Conservation (phyloP, 108 stramenopile species). For the Epithemia pelagica region DNA sequence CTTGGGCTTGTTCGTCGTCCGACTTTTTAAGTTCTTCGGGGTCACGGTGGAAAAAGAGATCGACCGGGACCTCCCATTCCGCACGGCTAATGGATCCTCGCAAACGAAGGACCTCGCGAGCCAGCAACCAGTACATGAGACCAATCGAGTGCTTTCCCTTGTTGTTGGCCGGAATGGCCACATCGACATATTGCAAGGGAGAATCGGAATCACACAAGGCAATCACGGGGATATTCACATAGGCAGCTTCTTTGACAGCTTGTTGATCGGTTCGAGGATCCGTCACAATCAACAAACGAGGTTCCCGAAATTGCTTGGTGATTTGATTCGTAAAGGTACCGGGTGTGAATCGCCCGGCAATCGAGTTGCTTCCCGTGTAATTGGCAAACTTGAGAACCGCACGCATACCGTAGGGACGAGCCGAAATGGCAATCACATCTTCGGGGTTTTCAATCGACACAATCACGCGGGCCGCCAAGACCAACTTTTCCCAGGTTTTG, state of each 20-base stretch:
- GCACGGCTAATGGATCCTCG: slow-evolving; percentile 92
- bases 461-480: slow-evolving; percentile 99
- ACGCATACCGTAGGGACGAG: slow-evolving; percentile 99
- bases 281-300: slow-evolving; percentile 97
- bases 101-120: slow-evolving; percentile 96
- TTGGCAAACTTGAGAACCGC: slow-evolving; percentile 99
- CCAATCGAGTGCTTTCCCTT: slow-evolving; percentile 99
- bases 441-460: slow-evolving; percentile 99
- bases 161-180: slow-evolving; percentile 99
- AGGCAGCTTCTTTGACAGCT: slow-evolving; percentile 94
- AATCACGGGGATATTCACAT: slow-evolving; percentile 98
- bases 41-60: slow-evolving; percentile 99
- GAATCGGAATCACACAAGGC: slow-evolving; percentile 99
- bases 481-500: slow-evolving; percentile 99
- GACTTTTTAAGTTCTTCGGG: slow-evolving; percentile 98
- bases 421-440: slow-evolving; percentile 99
- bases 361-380: slow-evolving; percentile 97
- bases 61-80: slow-evolving; percentile 97
- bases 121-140: slow-evolving; percentile 98
- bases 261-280: slow-evolving; percentile 98
- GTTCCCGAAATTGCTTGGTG: slow-evolving; percentile 99
- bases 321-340: slow-evolving; percentile 99
- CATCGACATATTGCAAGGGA: slow-evolving; percentile 95
- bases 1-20: slow-evolving; percentile 90
- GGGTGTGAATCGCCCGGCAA: slow-evolving; percentile 99